phyloP scores from a whole-genome alignment of 129 eudicot genomes.

The Silybum marianum region DNA sequence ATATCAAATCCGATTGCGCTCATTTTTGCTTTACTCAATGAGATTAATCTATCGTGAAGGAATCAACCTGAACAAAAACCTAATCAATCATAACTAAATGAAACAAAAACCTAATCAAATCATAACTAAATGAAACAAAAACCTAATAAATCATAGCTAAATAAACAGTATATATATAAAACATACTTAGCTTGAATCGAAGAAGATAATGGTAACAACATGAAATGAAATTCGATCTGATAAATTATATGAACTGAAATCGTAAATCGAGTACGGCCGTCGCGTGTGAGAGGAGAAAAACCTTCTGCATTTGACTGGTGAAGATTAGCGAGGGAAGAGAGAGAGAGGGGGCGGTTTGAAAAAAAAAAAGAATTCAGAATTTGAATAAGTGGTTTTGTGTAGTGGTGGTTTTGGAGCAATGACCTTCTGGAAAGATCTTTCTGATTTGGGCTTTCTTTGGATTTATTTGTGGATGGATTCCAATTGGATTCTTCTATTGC shows the following conservation, averaged over 20 bases:
- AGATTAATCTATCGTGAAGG: conserved; percentile 9
- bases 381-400: no score
- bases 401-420: no score
- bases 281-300: no score
- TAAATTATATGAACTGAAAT: background rate
- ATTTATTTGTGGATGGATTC: no score
- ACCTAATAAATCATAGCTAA: background rate
- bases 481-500: background rate
- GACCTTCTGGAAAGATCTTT: background rate
- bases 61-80: conserved; percentile 31
- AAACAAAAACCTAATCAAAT: conserved; percentile 11
- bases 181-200: background rate
- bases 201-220: conserved; percentile 2
- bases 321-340: no score
- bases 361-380: no score
- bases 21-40: conserved; percentile 43
- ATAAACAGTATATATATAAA: background rate
- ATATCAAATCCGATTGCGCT: conserved; percentile 94
- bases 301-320: conserved; percentile 20
- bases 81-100: background rate
- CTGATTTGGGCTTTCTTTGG: background rate
- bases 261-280: conserved; percentile 26
- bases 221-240: conserved; percentile 21
- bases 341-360: no score
- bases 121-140: background rate